Evolutionary conservation across 108 stramenopile genomes (phyloP), one percentile per base, ranked within the genome.

Genomic region (Cyclotella sp.): DNA sequence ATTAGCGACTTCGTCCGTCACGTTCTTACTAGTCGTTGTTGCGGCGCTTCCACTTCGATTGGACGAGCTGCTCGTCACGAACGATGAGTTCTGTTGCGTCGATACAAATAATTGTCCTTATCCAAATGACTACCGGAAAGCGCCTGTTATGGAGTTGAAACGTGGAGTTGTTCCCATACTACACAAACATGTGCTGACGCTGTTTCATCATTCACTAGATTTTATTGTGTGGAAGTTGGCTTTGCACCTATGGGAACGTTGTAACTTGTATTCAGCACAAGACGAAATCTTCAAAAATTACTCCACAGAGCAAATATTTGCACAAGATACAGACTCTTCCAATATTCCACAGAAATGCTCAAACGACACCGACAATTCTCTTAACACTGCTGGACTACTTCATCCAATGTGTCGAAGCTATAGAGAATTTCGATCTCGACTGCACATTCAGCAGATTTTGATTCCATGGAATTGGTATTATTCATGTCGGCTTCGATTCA

Each of bases 401-500:
- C 79, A 81, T 70, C 79, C 79, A 21, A 39, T 81, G 39, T 81
- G 79, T 39, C 44, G 55, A 43, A 21, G 26, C 39, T 81, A 81
- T 59, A 52, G 79, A 63, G 28, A 57, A 54, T 45, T 81, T 14
- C 67, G 73, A 57, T 66, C 73, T 9, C 22, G 53, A 14, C 0
- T 69, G 39, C 67, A 52, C 9, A 59, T 64, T 24, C 24, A 63
- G 14, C 24, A 65, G 42, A 34, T 74, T 44, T 51, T 27, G 6
- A 30, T 74, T 43, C 79, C 79, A 19, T 81, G 79, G 79, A 81
- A 62, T 57, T 81, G 79, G 79, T 75, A 81, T 43, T 45, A 54
- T 54, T 45, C 29, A 63, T 58, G 52, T 34, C 14, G 40, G 12
- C 47, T 74, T 47, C 67, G 41, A 49, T 13, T 73, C 49, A 63